Conservation (phyloP, 208 protist species). For the Trypanosoma congolense region DNA sequence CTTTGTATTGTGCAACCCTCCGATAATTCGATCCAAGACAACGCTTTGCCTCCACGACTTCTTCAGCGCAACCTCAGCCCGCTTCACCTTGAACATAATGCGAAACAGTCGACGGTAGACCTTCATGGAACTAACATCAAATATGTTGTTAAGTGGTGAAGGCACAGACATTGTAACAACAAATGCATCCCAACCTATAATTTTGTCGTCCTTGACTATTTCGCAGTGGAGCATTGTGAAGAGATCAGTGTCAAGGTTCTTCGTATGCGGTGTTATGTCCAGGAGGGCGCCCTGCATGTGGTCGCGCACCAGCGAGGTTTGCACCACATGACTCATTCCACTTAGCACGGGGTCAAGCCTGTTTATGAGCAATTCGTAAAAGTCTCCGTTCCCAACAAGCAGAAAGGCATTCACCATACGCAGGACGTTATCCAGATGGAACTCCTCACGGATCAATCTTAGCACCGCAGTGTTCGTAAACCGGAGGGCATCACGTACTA, state of each 20-base stretch:
- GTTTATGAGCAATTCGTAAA: conserved; percentile 57
- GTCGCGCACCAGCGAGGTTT: conserved; percentile 47
- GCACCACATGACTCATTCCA: conserved; percentile 42
- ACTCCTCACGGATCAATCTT: conserved; percentile 43
- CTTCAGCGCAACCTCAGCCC: conserved; percentile 58
- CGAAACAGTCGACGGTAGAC: conserved; percentile 62
- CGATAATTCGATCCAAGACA: conserved; percentile 50
- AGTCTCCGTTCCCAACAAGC: conserved; percentile 62
- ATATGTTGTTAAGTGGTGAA: conserved; percentile 65
- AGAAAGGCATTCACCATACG: conserved; percentile 59
- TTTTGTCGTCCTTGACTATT: conserved; percentile 52
- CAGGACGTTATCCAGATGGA: conserved; percentile 46
- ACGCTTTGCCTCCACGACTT: conserved; percentile 60
- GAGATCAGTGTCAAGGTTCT: conserved; percentile 46
- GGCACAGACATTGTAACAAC: conserved; percentile 53
- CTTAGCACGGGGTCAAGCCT: conserved; percentile 47
- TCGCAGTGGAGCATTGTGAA: conserved; percentile 54
- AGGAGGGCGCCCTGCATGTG: conserved; percentile 46
- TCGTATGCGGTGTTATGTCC: conserved; percentile 43
- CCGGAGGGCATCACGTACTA: conserved; percentile 31
- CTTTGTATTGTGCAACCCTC: conserved; percentile 31
- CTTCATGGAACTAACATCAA: conserved; percentile 43
- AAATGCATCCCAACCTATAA: conserved; percentile 64
- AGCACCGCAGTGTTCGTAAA: conserved; percentile 61
- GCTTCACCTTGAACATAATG: conserved; percentile 67